phyloP scores from a whole-genome alignment of 306 rosid species.

The Inga oerstediana region DNA sequence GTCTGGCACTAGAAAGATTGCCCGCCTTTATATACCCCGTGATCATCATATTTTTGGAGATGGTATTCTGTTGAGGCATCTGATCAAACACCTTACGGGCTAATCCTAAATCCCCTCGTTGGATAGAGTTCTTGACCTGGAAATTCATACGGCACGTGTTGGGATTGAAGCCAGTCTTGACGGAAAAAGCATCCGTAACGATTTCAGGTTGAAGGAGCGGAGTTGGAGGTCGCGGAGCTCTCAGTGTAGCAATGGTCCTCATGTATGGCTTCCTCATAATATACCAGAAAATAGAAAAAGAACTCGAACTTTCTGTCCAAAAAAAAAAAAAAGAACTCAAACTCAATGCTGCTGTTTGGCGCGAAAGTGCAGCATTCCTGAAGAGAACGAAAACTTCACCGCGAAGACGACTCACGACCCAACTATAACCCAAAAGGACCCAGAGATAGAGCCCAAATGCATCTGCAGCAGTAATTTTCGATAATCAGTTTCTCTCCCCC shows the following conservation, averaged over 20 bases:
- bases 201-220: conserved; percentile 34
- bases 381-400: neutral
- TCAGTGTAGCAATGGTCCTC: conserved; percentile 40
- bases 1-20: conserved; percentile 58
- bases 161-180: conserved; percentile 82
- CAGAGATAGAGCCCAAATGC: neutral
- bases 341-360: conserved; percentile 13
- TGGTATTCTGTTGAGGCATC: conserved; percentile 70
- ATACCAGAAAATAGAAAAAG: conserved; percentile 9
- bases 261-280: conserved; percentile 47
- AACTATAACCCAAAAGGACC: neutral
- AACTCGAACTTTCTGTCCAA: neutral
- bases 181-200: conserved; percentile 56
- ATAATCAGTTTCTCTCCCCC: too few species aligned
- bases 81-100: conserved; percentile 75
- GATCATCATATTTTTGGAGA: conserved; percentile 72
- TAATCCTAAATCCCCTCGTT: conserved; percentile 49
- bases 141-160: conserved; percentile 67
- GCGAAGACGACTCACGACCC: neutral
- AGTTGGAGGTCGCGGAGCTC: conserved; percentile 36
- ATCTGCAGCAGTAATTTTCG: too few species aligned
- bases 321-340: neutral
- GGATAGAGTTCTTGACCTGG: conserved; percentile 44
- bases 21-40: conserved; percentile 68
- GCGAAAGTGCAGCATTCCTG: conserved; percentile 11